These are phyloP conservation scores for Grosmannia penicillata DNA, from an alignment of 2,329 filamentous ascomycete species.

Conservation along the genomic window DNA sequence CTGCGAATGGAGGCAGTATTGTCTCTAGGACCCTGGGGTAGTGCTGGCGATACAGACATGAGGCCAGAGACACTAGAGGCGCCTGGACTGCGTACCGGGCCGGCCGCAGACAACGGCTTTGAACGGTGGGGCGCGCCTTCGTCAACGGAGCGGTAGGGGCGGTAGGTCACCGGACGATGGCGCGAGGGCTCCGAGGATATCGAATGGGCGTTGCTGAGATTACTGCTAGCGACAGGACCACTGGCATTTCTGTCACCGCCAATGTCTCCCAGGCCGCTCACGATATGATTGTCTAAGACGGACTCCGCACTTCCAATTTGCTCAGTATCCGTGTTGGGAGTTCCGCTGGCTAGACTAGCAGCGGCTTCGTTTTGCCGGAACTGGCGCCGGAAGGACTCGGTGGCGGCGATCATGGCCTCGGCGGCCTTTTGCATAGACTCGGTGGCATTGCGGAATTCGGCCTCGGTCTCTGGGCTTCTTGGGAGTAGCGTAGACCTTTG, in stretches of 20 bases:
- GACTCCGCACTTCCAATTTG: too few species aligned
- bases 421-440: slow-evolving; percentile 18
- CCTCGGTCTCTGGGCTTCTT: slow-evolving; percentile 6
- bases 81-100: too few species aligned
- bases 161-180: slow-evolving; percentile 8
- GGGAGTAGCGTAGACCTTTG: slow-evolving; percentile 6
- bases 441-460: slow-evolving; percentile 13
- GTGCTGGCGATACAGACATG: too few species aligned
- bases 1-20: not conserved
- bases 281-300: too few species aligned
- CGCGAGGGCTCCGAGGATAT: not conserved
- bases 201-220: not conserved
- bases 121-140: not conserved
- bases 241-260: not conserved
- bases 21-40: too few species aligned
- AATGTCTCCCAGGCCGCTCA: too few species aligned
- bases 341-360: too few species aligned
- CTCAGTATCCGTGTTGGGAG: not conserved
- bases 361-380: slow-evolving; percentile 7
- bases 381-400: slow-evolving; percentile 15
- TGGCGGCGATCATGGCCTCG: slow-evolving; percentile 16
- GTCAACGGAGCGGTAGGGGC: slow-evolving; percentile 7
- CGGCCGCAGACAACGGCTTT: not conserved
- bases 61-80: too few species aligned
- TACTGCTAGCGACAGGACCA: not conserved